Evolutionary conservation across 2,329 filamentous ascomycete species (phyloP), one percentile per base, ranked within the genome.

Genomic region (Stemphylium vesicarium): DNA sequence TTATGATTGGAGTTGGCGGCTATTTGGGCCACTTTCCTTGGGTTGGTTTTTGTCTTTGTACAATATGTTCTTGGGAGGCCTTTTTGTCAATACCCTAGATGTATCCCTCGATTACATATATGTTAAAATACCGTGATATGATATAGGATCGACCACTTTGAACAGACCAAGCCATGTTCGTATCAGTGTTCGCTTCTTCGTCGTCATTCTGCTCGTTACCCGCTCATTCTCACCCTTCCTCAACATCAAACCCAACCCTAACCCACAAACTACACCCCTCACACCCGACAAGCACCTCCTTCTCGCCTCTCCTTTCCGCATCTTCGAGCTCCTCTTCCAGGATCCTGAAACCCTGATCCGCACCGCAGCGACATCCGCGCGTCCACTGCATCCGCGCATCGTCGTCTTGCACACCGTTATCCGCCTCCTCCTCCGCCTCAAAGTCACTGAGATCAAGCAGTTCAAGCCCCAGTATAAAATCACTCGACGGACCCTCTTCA

Each of bases 251-350:
- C 59, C 83, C 73, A 39, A 88, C 80, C 69, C 82, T 82, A 56
- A 87, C 77, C 81, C 83, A 87, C 53, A 88, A 77, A 78, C 85
- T 88, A 72, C 85, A 88, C 32, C 85, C 85, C 52, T 78, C 77
- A 75, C 85, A 88, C 2, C 84, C 84, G 15, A 85, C 79, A 40
- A 85, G 74, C 56, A 88, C 76, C 73, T 88, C 85, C 20, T 80
- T 82, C 59, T 80, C 84, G 3, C 84, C 84, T 60, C 78, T 77
- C 44, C 77, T 76, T 32, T 74, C 77, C 63, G 84, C 82, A 56
- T 70, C 69, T 54, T 81, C 80, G 26, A 88, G 65, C 65, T 87
- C 83, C 3, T 72, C 62, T 65, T 87, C 85, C 0, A 74, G 76
- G 6, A 88, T 78, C 16, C 79, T 49, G 61, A 85, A 88, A 0